Conservation (phyloP, 768 basidiomycete species). For the Mycena rosella region DNA sequence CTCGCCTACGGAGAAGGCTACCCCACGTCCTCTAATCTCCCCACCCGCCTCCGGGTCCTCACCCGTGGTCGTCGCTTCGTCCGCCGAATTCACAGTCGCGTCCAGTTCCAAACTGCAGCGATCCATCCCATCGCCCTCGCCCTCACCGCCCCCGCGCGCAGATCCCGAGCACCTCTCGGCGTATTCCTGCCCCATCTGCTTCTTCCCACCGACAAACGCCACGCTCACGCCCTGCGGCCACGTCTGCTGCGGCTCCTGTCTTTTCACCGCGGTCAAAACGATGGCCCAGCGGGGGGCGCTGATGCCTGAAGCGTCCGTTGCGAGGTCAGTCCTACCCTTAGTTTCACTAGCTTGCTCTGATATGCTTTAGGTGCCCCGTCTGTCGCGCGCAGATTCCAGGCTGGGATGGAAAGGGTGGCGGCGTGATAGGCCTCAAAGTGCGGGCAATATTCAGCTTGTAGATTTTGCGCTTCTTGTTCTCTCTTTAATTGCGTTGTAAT, state of each 20-base stretch:
- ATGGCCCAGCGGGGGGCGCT: conserved; percentile 62
- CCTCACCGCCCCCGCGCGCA: conserved; percentile 10
- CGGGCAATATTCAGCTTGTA: conserved; percentile 58
- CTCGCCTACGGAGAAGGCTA: too few species aligned
- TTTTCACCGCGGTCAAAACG: conserved; percentile 79
- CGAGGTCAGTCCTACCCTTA: conserved; percentile 51
- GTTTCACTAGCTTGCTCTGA: conserved; percentile 1
- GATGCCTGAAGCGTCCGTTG: conserved; percentile 48
- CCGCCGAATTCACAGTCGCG: conserved; percentile 25
- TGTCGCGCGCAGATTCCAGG: conserved; percentile 75
- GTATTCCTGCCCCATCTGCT: conserved; percentile 88
- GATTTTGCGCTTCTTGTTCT: too few species aligned
- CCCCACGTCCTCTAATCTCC: too few species aligned
- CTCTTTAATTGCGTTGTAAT: too few species aligned
- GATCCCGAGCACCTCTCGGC: conserved; percentile 59
- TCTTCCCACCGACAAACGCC: conserved; percentile 79
- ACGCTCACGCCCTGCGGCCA: conserved; percentile 87
- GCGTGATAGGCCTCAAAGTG: conserved; percentile 72
- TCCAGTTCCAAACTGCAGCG: conserved; percentile 23
- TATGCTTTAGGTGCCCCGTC: conserved; percentile 68
- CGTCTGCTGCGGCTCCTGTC: conserved; percentile 80
- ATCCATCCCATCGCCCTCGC: conserved; percentile 23
- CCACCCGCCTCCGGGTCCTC: too few species aligned
- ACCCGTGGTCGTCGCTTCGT: conserved; percentile 16
- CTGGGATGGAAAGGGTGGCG: conserved; percentile 80